Evolutionary conservation across 192 early-diverging fungal species (phyloP), one percentile per base, ranked within the genome.

Genomic region (Coemansia sp.): DNA sequence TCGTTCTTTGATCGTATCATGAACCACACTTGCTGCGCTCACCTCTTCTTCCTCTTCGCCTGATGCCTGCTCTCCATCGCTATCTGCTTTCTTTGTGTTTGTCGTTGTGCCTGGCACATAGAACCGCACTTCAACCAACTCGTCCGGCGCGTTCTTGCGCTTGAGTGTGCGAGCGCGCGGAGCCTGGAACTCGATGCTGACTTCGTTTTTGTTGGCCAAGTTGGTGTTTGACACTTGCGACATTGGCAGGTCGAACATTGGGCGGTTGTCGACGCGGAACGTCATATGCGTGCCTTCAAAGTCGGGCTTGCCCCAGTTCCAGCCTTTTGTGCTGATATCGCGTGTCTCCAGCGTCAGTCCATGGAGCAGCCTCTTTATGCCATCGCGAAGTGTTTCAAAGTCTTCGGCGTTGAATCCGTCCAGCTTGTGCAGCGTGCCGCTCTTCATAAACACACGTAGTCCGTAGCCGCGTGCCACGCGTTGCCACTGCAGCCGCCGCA

Each of bases 261-360:
- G 85, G 61, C 91, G 92, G 57, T 76, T 76, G 59, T 90, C 89
- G 27, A 85, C 92, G 27, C 85, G 90, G 82, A 99, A 99, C 7
- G 87, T 68, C 69, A 99, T 74, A 35, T 86, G 71, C 27, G 85
- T 84, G 77, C 89, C 88, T 68, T 90, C 84, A 64, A 94, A 92
- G 48, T 92, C 92, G 19, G 88, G 84, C 66, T 88, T 85, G 56
- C 97, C 97, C 97, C 97, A 99, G 83, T 99, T 97, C 90, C 93
- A 96, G 27, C 96, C 96, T 62, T 89, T 89, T 10, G 95, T 73
- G 63, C 93, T 93, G 51, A 92, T 71, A 62, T 99, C 95, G 65
- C 88, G 90, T 23, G 77, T 68, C 62, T 97, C 94, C 18, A 98
- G 70, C 0, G 75, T 80, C 48, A 92, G 71, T n/a, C 77, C 78